Evolutionary conservation across 306 rosid species (phyloP).

Genomic region (Pyrus bretschneideri): DNA sequence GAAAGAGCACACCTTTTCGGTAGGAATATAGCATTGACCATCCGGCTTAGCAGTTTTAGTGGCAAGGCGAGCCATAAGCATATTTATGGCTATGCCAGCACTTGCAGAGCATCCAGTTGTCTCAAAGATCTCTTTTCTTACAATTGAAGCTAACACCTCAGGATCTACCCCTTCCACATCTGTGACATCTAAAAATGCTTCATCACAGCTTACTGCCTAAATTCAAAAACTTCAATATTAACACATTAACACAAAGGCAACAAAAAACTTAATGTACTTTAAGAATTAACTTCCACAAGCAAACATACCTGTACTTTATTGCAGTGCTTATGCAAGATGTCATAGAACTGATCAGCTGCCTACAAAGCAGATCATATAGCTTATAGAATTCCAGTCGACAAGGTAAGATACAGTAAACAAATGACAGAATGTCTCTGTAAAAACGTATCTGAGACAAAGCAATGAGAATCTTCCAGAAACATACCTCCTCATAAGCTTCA

Average conservation of each 20-base stretch:
- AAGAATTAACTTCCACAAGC: constrained; percentile 19
- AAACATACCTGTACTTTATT: constrained; percentile 80
- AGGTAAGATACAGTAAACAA: neutral
- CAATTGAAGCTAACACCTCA: constrained; percentile 53
- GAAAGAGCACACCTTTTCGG: constrained; percentile 39
- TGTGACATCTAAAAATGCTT: constrained; percentile 80
- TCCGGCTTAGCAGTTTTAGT: constrained; percentile 93
- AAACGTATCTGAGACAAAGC: constrained; percentile 12
- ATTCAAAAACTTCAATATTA: constrained; percentile 13
- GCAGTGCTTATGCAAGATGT: constrained; percentile 67
- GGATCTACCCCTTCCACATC: constrained; percentile 54
- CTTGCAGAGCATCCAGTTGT: constrained; percentile 86
- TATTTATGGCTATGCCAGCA: constrained; percentile 79
- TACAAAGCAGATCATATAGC: constrained; percentile 30
- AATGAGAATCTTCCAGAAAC: neutral
- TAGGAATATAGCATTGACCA: constrained; percentile 78
- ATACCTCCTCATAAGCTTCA: constrained; percentile 89
- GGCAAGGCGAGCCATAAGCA: constrained; percentile 96
- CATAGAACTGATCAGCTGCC: constrained; percentile 90
- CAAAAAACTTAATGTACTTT: constrained; percentile 1
- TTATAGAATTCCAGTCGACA: neutral
- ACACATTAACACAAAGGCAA: constrained; percentile 7
- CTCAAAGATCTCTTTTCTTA: constrained; percentile 69
- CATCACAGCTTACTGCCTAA: constrained; percentile 97
- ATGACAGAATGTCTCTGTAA: neutral